These are phyloP conservation scores for Fusarium phyllophilum DNA, from an alignment of 2,329 filamentous ascomycete species.

Conservation along the genomic window DNA sequence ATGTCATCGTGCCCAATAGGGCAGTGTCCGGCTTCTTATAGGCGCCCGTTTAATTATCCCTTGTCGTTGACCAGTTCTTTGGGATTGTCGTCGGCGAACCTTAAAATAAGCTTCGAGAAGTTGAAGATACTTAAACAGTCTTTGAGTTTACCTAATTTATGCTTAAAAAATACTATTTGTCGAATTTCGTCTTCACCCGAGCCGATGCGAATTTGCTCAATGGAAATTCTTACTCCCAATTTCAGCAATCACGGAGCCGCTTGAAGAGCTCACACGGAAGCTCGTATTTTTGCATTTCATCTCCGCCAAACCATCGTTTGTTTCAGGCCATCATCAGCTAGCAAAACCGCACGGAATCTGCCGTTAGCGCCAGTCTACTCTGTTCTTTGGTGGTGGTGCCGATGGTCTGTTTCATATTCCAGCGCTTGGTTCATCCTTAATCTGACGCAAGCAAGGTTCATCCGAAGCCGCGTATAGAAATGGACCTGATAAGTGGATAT, in stretches of 20 bases:
- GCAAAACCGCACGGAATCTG: background rate
- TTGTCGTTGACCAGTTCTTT: background rate
- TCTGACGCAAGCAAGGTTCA: background rate
- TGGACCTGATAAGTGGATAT: background rate
- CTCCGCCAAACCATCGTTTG: background rate
- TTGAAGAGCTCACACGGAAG: no score
- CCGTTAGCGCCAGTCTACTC: background rate
- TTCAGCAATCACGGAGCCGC: no score
- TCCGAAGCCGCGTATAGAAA: background rate
- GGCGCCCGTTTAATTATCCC: background rate
- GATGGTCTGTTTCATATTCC: background rate
- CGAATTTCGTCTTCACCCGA: fast-evolving
- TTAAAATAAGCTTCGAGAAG: background rate
- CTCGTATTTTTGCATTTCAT: background rate
- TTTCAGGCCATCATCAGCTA: background rate
- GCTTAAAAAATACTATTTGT: fast-evolving
- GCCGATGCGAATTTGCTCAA: fast-evolving
- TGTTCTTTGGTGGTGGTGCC: background rate
- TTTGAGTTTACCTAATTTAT: background rate
- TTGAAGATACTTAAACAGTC: fast-evolving
- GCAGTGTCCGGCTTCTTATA: background rate
- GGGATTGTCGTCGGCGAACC: background rate
- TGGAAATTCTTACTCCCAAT: background rate
- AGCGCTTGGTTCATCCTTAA: conserved; percentile 2
- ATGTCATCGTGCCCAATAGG: background rate